Conservation (phyloP, 768 basidiomycete genomes). For the Rhodosporidiobolus sp. region DNA sequence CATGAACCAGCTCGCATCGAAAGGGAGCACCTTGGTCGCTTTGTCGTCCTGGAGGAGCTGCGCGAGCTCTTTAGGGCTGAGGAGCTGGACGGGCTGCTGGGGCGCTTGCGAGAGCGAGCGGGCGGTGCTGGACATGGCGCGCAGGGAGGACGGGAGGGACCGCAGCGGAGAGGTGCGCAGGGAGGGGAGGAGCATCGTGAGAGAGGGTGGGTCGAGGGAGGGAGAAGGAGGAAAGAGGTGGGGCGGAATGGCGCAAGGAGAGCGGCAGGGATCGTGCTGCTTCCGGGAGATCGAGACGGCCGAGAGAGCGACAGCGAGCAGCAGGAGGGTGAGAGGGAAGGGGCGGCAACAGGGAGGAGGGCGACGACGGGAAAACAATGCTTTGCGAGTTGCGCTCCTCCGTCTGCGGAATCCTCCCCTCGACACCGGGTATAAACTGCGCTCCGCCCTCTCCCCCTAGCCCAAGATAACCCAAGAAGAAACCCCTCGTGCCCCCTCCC, state of each 20-base stretch:
- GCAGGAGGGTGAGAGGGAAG: too few relatives aligned
- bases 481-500: background rate
- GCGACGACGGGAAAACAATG: too few relatives aligned
- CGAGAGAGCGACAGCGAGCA: too few relatives aligned
- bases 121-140: background rate
- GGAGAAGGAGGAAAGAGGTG: background rate
- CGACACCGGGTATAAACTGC: too few relatives aligned
- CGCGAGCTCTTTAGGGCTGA: slow-evolving; percentile 48
- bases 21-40: slow-evolving; percentile 51
- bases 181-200: background rate
- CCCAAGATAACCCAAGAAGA: background rate
- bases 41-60: slow-evolving; percentile 42
- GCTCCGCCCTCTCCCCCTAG: background rate
- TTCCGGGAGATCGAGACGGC: background rate
- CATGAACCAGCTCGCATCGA: slow-evolving; percentile 91
- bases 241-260: too few relatives aligned
- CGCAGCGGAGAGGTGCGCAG: background rate
- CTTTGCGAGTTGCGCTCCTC: background rate
- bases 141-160: background rate
- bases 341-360: too few relatives aligned
- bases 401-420: background rate
- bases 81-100: slow-evolving; percentile 41
- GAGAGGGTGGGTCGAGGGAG: background rate
- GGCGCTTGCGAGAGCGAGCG: too few relatives aligned
- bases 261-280: background rate